Conservation (phyloP, 2,329 filamentous ascomycete species). For the Fusarium mangiferae region DNA sequence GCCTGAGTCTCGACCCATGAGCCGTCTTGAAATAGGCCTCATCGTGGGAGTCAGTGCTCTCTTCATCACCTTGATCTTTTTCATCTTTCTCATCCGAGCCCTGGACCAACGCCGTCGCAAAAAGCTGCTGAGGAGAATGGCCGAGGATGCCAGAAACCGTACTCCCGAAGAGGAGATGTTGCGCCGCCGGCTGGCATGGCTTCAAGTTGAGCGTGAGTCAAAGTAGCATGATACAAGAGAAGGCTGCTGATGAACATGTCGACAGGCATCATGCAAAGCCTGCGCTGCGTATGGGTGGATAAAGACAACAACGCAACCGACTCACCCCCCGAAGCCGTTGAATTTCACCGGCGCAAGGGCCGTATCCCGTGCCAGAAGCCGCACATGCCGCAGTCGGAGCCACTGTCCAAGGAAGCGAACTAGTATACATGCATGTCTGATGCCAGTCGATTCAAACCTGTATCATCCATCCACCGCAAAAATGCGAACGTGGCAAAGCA, state of each 20-base stretch:
- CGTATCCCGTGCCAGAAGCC: neutral
- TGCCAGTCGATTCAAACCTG: neutral
- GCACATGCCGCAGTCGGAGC: neutral
- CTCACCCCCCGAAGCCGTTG: neutral
- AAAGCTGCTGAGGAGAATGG: slow-evolving; percentile 1
- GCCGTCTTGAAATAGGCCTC: slow-evolving; percentile 43
- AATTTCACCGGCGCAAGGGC: neutral
- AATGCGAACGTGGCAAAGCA: neutral
- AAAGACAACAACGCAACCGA: neutral
- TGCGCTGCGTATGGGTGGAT: neutral
- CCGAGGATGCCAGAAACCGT: slow-evolving; percentile 22
- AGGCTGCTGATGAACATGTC: neutral
- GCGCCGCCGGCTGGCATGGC: neutral
- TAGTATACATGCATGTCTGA: neutral
- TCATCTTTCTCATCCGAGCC: slow-evolving; percentile 39
- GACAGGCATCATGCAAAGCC: neutral
- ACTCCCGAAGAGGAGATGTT: neutral
- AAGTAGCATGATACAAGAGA: neutral
- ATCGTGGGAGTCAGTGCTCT: slow-evolving; percentile 39
- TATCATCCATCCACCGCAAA: neutral
- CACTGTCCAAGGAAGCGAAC: neutral
- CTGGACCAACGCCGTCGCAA: slow-evolving; percentile 21
- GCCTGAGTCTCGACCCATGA: slow-evolving; percentile 22
- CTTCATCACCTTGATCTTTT: slow-evolving; percentile 36
- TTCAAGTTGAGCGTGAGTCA: slow-evolving; percentile 8